A percentile compares a stretch with the other conserved stretches of the same genome.
These are phyloP conservation scores for Suhomyces sp. DNA, from an alignment of 805 yeast species.

Conservation along the genomic window DNA sequence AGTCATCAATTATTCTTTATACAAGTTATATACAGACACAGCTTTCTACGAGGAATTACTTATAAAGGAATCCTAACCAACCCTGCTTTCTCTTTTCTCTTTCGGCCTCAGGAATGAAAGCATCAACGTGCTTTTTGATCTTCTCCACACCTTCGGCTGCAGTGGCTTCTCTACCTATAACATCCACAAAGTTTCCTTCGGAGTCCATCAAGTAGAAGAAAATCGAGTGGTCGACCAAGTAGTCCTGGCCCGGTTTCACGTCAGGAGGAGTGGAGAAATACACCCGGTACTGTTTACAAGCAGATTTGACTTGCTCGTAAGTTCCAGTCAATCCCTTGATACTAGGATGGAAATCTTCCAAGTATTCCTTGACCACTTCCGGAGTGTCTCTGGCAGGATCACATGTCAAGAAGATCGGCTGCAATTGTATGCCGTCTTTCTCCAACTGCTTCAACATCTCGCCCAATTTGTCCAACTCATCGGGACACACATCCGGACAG, in stretches of 20 bases:
- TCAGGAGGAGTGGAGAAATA: conserved; percentile 96
- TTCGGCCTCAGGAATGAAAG: conserved; percentile 69
- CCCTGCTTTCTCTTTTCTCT: conserved; percentile 62
- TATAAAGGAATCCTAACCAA: conserved; percentile 58
- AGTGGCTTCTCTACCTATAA: conserved; percentile 85
- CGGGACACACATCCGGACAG: conserved; percentile 99
- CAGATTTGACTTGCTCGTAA: conserved; percentile 76
- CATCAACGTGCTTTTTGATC: conserved; percentile 70
- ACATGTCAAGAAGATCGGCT: conserved; percentile 91
- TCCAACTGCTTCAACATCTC: conserved; percentile 58
- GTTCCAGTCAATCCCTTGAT: conserved; percentile 91
- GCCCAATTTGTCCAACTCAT: conserved; percentile 90
- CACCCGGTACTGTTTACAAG: conserved; percentile 88
- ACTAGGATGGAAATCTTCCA: conserved; percentile 84
- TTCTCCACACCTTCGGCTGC: conserved; percentile 74
- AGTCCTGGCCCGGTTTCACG: conserved; percentile 93
- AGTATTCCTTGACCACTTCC: conserved; percentile 74
- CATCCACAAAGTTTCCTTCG: conserved; percentile 95
- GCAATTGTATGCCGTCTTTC: conserved; percentile 55
- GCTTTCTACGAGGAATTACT: conserved; percentile 19
- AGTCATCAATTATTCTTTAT: not conserved
- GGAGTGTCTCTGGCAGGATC: conserved; percentile 96
- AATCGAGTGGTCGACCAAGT: conserved; percentile 94
- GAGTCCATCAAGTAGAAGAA: conserved; percentile 97
- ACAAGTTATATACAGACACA: not conserved